Evolutionary conservation across 331 rosid genomes (phyloP).

Genomic region (Pyracantha coccinea): DNA sequence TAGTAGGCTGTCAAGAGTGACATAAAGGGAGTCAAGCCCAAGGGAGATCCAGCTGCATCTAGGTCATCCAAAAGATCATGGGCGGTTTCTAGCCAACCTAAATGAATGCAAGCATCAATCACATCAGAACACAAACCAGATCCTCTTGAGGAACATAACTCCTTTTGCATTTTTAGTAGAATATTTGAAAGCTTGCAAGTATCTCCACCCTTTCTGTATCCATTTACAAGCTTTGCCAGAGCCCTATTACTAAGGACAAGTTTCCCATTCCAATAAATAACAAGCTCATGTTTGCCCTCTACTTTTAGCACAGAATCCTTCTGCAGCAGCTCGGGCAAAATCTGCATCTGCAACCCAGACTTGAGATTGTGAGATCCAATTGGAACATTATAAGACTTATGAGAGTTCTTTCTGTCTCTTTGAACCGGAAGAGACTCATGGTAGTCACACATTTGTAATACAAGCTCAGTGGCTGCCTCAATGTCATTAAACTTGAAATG

Average conservation of each 20-base stretch:
- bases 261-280: slow-evolving; percentile 48
- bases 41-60: slow-evolving; percentile 38
- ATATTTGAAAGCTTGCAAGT: slow-evolving; percentile 58
- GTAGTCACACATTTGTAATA: slow-evolving; percentile 41
- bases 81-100: slow-evolving; percentile 84
- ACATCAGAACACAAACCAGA: slow-evolving; percentile 47
- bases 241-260: slow-evolving; percentile 55
- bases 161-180: slow-evolving; percentile 39
- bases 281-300: slow-evolving; percentile 52
- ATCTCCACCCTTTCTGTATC: slow-evolving; percentile 39
- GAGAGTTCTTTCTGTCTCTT: slow-evolving; percentile 20
- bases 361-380: slow-evolving; percentile 64
- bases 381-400: slow-evolving; percentile 44
- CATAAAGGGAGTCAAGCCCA: slow-evolving; percentile 26
- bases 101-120: slow-evolving; percentile 55
- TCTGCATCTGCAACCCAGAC: slow-evolving; percentile 43
- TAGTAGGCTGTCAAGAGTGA: slow-evolving; percentile 56
- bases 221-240: slow-evolving; percentile 51
- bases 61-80: slow-evolving; percentile 83
- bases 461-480: slow-evolving; percentile 56
- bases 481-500: slow-evolving; percentile 71
- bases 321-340: slow-evolving; percentile 52
- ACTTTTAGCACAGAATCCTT: slow-evolving; percentile 61
- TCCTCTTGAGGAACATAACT: slow-evolving; percentile 36
- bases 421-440: slow-evolving; percentile 17